Base-by-base conservation (phyloP, 2,329 filamentous ascomycete genomes). In the Plectosphaerella plurivora region DNA sequence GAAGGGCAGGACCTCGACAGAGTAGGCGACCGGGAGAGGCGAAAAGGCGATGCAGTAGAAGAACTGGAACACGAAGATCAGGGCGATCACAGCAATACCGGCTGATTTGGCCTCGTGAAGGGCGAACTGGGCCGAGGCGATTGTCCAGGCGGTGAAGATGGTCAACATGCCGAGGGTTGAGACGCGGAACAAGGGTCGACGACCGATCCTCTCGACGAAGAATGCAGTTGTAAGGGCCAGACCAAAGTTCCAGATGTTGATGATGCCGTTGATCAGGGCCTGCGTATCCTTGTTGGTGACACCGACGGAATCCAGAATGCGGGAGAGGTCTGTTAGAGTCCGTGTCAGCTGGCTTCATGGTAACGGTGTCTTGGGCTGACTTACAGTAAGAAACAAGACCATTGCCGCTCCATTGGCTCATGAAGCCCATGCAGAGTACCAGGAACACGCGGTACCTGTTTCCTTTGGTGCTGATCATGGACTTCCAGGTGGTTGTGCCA, bases 21-120 rank as follows among this genome's bases (percentile, higher is more conserved):
- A 71, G 64, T 79, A 82, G 5, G 76, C 63, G 25, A 60, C 61
- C 0, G 76, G 77, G 18, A 82, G 67, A 3, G 78, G 74, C 47
- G 79, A 81, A 63, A 79, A 79, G 9, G 75, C 78, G 45, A 81
- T 71, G 57, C 79, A 79, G 64, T 81, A 82, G 57, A 70, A 71
- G 7, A 76, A 71, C 9, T 73, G 62, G 47, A 65, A 70, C 1
- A 69, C 42, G 45, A 70, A 71, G 24, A 71, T 70, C 10, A 69
- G 59, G 2, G 64, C 66, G 49, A 72, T 59, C 0, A 69, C 68
- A 1, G 65, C 62, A 1, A 63, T 55, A 14, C 66, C 67, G 0
- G 67, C 65, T 0, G 65, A 55, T 20, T 58, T 60, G 35, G 55
- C 58, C 3, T 57, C 58, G 1, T 62, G 68, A 22, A 65, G 55